Conservation (phyloP, 805 yeast genomes). For the Sugiyamaella floridensis region DNA sequence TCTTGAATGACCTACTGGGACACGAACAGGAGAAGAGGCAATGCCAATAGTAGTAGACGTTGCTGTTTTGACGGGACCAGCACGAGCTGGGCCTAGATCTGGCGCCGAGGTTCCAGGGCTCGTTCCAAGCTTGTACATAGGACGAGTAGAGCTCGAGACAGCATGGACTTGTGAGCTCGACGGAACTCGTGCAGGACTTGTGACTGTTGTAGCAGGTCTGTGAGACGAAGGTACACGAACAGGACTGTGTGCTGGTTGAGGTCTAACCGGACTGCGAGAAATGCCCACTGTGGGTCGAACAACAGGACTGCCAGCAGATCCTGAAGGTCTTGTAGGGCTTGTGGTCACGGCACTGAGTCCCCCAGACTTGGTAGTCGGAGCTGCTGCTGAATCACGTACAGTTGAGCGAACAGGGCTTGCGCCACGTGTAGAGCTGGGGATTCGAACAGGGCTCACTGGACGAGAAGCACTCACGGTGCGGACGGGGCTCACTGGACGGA, state of each 20-base stretch:
- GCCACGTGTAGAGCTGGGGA: too few relatives aligned
- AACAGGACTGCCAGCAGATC: neutral
- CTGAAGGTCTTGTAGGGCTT: neutral
- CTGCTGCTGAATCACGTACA: constrained; percentile 5
- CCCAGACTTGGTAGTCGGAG: constrained; percentile 7
- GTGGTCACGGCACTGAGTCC: constrained; percentile 1
- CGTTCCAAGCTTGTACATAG: too few relatives aligned
- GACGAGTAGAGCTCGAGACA: too few relatives aligned
- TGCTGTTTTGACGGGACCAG: neutral
- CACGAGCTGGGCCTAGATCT: neutral
- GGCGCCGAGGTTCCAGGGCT: neutral
- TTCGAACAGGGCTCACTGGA: neutral
- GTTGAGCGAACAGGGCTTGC: too few relatives aligned
- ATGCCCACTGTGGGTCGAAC: neutral
- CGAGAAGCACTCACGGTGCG: neutral
- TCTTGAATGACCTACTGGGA: neutral
- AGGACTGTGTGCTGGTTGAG: neutral
- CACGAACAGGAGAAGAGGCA: too few relatives aligned
- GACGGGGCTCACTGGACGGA: neutral
- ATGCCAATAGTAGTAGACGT: too few relatives aligned
- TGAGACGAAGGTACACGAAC: neutral
- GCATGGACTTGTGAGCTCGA: neutral
- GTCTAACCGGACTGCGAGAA: neutral
- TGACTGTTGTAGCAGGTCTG: neutral
- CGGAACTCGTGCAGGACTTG: neutral